These are phyloP conservation scores for Alisma plantagoaquatica DNA, from an alignment of 106 monocot genomes.

Conservation along the genomic window DNA sequence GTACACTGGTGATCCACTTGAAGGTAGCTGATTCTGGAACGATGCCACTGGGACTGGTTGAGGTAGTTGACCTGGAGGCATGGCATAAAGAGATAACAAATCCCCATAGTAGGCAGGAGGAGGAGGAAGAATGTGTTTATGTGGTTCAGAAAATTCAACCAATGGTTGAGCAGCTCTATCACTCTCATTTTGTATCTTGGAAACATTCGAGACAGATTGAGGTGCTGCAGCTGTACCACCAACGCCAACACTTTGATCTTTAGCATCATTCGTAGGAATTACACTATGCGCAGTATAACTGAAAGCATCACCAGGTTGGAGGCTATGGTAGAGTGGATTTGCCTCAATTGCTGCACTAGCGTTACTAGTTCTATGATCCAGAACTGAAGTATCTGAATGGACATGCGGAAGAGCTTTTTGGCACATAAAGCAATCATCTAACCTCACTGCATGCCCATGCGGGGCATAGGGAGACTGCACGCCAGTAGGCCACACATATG, in stretches of 20 bases:
- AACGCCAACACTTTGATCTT: too few species aligned
- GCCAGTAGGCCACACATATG: conserved; percentile 1
- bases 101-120: too few species aligned
- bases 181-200: conserved; percentile 9
- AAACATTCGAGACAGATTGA: conserved; percentile 8
- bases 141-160: too few species aligned
- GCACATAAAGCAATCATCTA: conserved; percentile 42
- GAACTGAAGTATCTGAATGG: conserved; percentile 42
- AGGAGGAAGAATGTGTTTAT: too few species aligned
- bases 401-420: conserved; percentile 37
- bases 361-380: conserved; percentile 1
- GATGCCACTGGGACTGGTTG: conserved; percentile 13
- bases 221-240: too few species aligned
- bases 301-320: too few species aligned
- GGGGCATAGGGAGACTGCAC: background rate
- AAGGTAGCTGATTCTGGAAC: too few species aligned
- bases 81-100: conserved; percentile 21
- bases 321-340: background rate
- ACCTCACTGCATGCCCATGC: conserved; percentile 15
- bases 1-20: too few species aligned
- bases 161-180: background rate
- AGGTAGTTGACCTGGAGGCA: conserved; percentile 12
- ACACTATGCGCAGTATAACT: too few species aligned
- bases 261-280: too few species aligned
- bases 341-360: background rate